A percentile compares a stretch with the other conserved stretches of the same genome.
phyloP scores from a whole-genome alignment of 192 early-diverging fungal species.

The Cladochytrium replicatum region DNA sequence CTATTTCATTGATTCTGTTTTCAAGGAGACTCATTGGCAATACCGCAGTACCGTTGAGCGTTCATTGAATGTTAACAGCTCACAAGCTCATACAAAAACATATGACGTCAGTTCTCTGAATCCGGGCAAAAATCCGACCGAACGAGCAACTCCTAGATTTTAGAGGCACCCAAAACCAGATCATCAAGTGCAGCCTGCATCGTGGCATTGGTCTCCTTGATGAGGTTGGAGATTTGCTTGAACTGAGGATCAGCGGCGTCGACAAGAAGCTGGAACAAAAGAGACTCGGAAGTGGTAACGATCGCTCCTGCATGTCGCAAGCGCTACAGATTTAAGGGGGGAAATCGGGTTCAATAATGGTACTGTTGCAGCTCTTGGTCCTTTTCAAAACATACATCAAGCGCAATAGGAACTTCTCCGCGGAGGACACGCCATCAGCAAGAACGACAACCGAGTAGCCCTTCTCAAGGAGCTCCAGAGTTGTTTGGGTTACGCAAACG shows the following conservation, averaged over 20 bases:
- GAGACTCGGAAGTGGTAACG: conserved; percentile 35
- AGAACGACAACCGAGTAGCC: conserved; percentile 79
- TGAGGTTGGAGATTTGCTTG: conserved; percentile 62
- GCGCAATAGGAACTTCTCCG: conserved; percentile 74
- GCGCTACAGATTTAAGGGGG: conserved; percentile 6
- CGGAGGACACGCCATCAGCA: conserved; percentile 86
- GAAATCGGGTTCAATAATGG: not conserved
- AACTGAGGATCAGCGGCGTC: conserved; percentile 77
- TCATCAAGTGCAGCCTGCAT: conserved; percentile 31
- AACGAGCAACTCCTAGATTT: no score
- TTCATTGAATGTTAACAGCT: no score
- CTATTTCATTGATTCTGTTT: no score
- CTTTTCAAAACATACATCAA: conserved; percentile 43
- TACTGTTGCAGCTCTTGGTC: not conserved
- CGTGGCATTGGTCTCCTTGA: conserved; percentile 72
- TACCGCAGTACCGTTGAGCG: no score
- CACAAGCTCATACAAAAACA: no score
- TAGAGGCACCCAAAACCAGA: no score
- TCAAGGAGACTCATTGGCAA: no score
- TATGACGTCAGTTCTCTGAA: no score
- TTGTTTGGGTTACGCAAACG: conserved; percentile 92
- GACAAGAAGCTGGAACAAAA: conserved; percentile 39
- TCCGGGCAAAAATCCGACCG: no score
- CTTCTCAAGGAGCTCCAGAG: conserved; percentile 73
- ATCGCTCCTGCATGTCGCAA: conserved; percentile 23